phyloP scores from a whole-genome alignment of 2,329 filamentous ascomycete genomes.

The Trichophyton schoenleinii region DNA sequence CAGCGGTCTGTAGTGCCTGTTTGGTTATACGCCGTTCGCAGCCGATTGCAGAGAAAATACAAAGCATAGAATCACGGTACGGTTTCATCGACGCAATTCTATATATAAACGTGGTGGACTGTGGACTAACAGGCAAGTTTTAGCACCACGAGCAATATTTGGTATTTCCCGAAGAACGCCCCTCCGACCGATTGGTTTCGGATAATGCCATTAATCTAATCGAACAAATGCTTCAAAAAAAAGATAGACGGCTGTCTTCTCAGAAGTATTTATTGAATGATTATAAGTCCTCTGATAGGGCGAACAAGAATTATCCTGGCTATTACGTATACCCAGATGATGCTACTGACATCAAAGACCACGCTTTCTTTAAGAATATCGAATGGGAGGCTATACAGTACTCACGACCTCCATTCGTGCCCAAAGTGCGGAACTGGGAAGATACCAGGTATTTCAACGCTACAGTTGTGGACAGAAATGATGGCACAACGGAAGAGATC shows the following conservation, averaged over 20 bases:
- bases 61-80: conserved; percentile 69
- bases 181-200: conserved; percentile 47
- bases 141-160: conserved; percentile 60
- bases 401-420: conserved; percentile 64
- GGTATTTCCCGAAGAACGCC: conserved; percentile 50
- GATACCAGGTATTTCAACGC: conserved; percentile 80
- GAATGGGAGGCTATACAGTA: conserved; percentile 65
- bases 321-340: conserved; percentile 71
- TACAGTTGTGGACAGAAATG: neutral
- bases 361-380: conserved; percentile 72
- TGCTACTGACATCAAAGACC: conserved; percentile 76
- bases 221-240: conserved; percentile 56
- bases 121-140: neutral
- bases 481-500: neutral
- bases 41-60: conserved; percentile 70
- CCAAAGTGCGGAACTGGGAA: conserved; percentile 53
- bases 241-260: conserved; percentile 63
- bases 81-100: neutral
- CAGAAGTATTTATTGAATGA: conserved; percentile 61
- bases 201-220: conserved; percentile 67
- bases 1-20: conserved; percentile 51
- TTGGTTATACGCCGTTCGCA: conserved; percentile 81
- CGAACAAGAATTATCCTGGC: conserved; percentile 31
- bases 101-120: neutral
- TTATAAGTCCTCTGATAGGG: conserved; percentile 23